Conservation (phyloP, 2,329 filamentous ascomycete genomes). For the Alternaria infectoria region DNA sequence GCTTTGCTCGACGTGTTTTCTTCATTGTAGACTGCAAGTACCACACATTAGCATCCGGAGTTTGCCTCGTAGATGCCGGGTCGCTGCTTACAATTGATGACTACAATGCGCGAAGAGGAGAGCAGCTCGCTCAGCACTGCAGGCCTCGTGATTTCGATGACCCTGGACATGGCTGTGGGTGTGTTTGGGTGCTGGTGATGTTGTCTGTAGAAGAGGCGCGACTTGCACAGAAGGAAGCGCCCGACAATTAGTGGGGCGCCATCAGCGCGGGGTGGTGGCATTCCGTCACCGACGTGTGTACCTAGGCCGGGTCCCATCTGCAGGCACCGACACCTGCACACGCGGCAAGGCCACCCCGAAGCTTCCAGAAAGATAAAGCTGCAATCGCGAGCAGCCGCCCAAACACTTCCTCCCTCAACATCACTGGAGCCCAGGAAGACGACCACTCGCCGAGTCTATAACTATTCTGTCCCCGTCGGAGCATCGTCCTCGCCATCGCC, state of each 20-base stretch:
- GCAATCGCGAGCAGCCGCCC: not conserved
- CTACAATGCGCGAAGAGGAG: constrained; percentile 75
- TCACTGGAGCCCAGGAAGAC: not conserved
- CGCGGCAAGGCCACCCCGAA: constrained; percentile 24
- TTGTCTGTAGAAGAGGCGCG: constrained; percentile 27
- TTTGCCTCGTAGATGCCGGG: constrained; percentile 20
- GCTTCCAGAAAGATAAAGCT: constrained; percentile 30
- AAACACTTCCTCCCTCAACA: not conserved
- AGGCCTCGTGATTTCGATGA: constrained; percentile 53
- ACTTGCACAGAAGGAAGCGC: constrained; percentile 14
- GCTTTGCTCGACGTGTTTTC: constrained; percentile 85
- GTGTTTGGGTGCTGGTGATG: not conserved
- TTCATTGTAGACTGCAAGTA: constrained; percentile 76
- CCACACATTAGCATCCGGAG: constrained; percentile 29
- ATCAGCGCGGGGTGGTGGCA: constrained; percentile 19
- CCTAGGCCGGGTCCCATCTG: not conserved
- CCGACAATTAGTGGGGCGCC: constrained; percentile 20
- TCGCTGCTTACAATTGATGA: constrained; percentile 79
- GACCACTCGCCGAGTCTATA: not conserved
- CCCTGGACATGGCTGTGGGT: constrained; percentile 51
- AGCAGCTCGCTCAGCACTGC: constrained; percentile 63
- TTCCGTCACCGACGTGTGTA: constrained; percentile 21
- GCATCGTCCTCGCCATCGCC: not conserved
- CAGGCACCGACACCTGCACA: constrained; percentile 23
- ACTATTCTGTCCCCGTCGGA: not conserved